Evolutionary conservation across 1,284 basidiomycete genomes (phyloP).

Genomic region (Ceraceosorus guamensis): DNA sequence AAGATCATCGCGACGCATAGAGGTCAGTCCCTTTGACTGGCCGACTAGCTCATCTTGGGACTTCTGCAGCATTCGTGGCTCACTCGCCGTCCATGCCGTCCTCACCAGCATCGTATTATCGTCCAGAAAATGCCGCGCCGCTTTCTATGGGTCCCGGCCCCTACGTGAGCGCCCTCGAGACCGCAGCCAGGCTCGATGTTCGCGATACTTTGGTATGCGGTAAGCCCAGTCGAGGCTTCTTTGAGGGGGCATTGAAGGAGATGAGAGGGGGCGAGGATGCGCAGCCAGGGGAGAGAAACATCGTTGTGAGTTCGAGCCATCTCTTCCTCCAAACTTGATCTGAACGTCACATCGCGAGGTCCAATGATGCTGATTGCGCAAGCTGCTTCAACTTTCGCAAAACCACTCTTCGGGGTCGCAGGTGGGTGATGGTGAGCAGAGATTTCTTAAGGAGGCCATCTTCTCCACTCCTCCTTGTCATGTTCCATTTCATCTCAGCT

Average conservation of each 20-base stretch:
- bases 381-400: too few relatives aligned
- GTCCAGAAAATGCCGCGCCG: conserved; percentile 51
- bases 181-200: conserved; percentile 54
- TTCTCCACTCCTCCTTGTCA: too few relatives aligned
- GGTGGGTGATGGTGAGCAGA: too few relatives aligned
- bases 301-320: background rate
- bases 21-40: background rate
- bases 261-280: conserved; percentile 56
- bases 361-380: too few relatives aligned
- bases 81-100: background rate
- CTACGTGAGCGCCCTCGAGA: conserved; percentile 62
- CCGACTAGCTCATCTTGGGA: too few relatives aligned
- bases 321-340: too few relatives aligned
- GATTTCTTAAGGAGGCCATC: too few relatives aligned
- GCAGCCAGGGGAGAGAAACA: conserved; percentile 34
- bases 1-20: conserved; percentile 59
- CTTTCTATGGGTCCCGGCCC: conserved; percentile 64
- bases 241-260: conserved; percentile 56
- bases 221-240: conserved; percentile 61
- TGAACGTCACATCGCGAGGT: too few relatives aligned
- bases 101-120: conserved; percentile 52
- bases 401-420: too few relatives aligned
- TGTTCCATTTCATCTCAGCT: too few relatives aligned
- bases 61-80: background rate
- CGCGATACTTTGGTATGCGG: conserved; percentile 54